phyloP scores from a whole-genome alignment of 805 yeast genomes.

The Candida verbasci region DNA sequence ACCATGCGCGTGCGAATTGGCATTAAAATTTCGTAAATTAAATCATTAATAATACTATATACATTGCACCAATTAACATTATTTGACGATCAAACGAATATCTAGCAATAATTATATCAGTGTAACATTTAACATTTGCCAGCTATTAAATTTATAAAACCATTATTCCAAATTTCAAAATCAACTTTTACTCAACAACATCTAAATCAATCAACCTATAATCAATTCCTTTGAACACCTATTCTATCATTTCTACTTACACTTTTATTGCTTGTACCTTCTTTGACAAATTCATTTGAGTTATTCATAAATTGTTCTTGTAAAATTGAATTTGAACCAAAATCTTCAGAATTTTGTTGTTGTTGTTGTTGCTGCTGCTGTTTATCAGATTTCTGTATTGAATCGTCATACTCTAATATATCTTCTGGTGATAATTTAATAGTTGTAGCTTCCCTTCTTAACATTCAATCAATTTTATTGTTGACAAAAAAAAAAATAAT shows the following conservation, averaged over 20 bases:
- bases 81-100: background rate
- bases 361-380: slow-evolving; percentile 7
- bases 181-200: too few relatives aligned
- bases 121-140: too few relatives aligned
- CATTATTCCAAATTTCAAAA: too few relatives aligned
- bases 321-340: slow-evolving; percentile 11
- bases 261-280: slow-evolving; percentile 35
- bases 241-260: slow-evolving; percentile 18
- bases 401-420: slow-evolving; percentile 47
- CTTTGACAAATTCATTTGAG: slow-evolving; percentile 41
- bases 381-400: slow-evolving; percentile 5
- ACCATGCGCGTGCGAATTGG: too few relatives aligned
- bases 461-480: slow-evolving; percentile 50
- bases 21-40: too few relatives aligned
- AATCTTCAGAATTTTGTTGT: slow-evolving; percentile 9
- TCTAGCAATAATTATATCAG: too few relatives aligned
- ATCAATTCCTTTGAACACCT: slow-evolving; percentile 13
- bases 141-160: slow-evolving; percentile 18
- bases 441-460: slow-evolving; percentile 68
- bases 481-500: too few relatives aligned
- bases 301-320: slow-evolving; percentile 14
- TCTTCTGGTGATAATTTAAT: slow-evolving; percentile 68
- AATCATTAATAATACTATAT: too few relatives aligned
- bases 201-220: background rate
- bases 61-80: background rate